Base-by-base conservation (phyloP, 2,329 filamentous ascomycete species). In the Daldinia sp. region DNA sequence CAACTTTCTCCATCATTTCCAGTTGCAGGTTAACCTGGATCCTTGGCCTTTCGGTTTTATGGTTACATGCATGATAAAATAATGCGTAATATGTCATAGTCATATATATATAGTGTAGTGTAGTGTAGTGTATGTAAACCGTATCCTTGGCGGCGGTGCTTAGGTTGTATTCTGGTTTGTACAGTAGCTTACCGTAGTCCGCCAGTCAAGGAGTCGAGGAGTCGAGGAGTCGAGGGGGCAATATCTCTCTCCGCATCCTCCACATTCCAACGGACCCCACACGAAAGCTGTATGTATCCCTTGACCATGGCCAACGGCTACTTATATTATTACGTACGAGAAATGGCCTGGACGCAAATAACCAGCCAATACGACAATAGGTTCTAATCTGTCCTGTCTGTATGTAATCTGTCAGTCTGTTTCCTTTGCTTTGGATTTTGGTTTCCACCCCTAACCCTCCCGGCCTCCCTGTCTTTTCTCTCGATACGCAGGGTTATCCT, bases 321-420 rank as follows among this genome's bases (percentile, higher is more conserved):
- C 4, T 15, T 25, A 27, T 47, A 15, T 8, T 25, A 50, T 66
- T 66, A 66, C 64, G 64, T 66, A 56, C 21, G 23, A 48, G 60
- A 64, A 63, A 64, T 29, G 34, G 55, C 37, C 37, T 19, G 34
- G 35, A 47, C 19, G 47, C 11, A 64, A 58, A 48, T 56, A 55
- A 10, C 54, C 57, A 55, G 57, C 64, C 64, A 66, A 66, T 64
- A 29, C 29, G 25, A 35, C 39, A 11, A 8, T n/a, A 30, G 35
- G 29, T 9, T 30, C 30, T 47, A 63, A 63, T 58, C 59, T 60
- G 9, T n/a, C n/a, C n/a, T n/a, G n/a, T n/a, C n/a, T n/a, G n/a
- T n/a, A n/a, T n/a, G n/a, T n/a, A n/a, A n/a, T n/a, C n/a, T n/a
- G n/a, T n/a, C n/a, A n/a, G n/a, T n/a, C n/a, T n/a, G 30, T 30